Percentiles rank a stretch among this genome's conserved stretches.
phyloP scores from a whole-genome alignment of 495 filamentous ascomycete species.

The Penicillium alfredii region DNA sequence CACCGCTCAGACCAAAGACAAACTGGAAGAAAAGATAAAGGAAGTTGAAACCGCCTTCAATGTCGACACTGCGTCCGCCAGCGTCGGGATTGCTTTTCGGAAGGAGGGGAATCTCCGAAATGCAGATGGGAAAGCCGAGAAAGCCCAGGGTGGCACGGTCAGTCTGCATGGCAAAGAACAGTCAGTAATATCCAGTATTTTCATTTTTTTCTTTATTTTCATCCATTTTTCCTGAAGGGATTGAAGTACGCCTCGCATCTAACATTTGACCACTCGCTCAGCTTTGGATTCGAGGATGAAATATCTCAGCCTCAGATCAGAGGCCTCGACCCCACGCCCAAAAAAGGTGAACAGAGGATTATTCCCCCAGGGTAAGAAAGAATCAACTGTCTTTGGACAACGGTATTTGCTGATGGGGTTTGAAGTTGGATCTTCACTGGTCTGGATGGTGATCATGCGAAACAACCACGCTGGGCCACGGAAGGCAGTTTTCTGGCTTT shows the following conservation, averaged over 20 bases:
- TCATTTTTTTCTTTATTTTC: too few relatives aligned
- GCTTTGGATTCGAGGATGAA: constrained; percentile 29
- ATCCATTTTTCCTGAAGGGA: background rate
- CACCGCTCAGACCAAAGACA: constrained; percentile 5
- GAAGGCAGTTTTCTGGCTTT: constrained; percentile 36
- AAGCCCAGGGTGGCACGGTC: constrained; percentile 1
- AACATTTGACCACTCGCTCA: constrained; percentile 1
- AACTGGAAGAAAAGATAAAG: constrained; percentile 4
- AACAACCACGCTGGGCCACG: constrained; percentile 24
- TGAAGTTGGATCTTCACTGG: constrained; percentile 14
- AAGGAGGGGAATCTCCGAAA: background rate
- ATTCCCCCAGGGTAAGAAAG: constrained; percentile 19
- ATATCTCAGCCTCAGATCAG: constrained; percentile 26
- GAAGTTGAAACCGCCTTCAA: constrained; percentile 10
- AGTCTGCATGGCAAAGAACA: constrained; percentile 10
- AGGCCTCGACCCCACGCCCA: constrained; percentile 17
- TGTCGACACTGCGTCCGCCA: constrained; percentile 1
- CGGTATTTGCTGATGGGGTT: too few relatives aligned
- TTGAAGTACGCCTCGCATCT: background rate
- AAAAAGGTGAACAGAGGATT: constrained; percentile 10
- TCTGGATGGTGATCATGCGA: constrained; percentile 9
- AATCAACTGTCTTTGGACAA: too few relatives aligned
- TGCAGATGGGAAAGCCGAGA: too few relatives aligned
- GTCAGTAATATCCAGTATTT: too few relatives aligned
- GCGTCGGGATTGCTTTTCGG: constrained; percentile 5